phyloP scores from a whole-genome alignment of 2,329 filamentous ascomycete species.

The Penicillium sp. region DNA sequence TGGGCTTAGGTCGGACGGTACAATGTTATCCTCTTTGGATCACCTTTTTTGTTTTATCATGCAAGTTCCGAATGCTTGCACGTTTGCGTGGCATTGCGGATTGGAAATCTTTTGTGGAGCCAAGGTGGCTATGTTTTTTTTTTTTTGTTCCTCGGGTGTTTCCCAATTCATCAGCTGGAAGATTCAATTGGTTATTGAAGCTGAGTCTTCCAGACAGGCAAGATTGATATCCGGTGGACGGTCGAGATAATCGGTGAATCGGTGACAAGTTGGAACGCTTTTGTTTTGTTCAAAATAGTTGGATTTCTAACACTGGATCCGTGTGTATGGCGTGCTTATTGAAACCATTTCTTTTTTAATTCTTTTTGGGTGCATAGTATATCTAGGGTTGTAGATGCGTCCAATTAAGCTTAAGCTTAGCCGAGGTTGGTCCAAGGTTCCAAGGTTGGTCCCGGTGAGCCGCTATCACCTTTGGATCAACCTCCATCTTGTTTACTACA shows the following conservation, averaged over 20 bases:
- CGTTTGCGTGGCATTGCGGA: neutral
- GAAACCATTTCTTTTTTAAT: constrained; percentile 6
- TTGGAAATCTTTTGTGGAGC: neutral
- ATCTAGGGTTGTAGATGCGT: constrained; percentile 1
- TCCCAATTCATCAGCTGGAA: constrained; percentile 5
- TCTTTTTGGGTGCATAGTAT: neutral
- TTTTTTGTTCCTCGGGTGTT: constrained; percentile 5
- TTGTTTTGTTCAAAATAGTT: constrained; percentile 19
- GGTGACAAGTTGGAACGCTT: constrained; percentile 6
- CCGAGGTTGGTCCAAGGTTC: constrained; percentile 11
- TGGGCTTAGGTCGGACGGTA: neutral
- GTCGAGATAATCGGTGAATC: constrained; percentile 20
- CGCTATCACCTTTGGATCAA: neutral
- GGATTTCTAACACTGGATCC: constrained; percentile 16
- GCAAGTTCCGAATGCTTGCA: neutral
- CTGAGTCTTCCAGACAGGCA: constrained; percentile 1
- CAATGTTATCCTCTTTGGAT: neutral
- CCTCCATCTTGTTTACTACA: neutral
- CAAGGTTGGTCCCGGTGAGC: neutral
- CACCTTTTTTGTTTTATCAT: constrained; percentile 1
- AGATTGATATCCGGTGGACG: constrained; percentile 8
- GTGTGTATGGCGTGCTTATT: constrained; percentile 15
- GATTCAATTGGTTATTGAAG: neutral
- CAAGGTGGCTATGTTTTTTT: constrained; percentile 4
- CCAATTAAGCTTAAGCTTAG: constrained; percentile 6